A percentile compares a stretch with the other conserved stretches of the same genome.
phyloP scores from a whole-genome alignment of 73 alveolate genomes.

The Paraurostyla sp. region DNA sequence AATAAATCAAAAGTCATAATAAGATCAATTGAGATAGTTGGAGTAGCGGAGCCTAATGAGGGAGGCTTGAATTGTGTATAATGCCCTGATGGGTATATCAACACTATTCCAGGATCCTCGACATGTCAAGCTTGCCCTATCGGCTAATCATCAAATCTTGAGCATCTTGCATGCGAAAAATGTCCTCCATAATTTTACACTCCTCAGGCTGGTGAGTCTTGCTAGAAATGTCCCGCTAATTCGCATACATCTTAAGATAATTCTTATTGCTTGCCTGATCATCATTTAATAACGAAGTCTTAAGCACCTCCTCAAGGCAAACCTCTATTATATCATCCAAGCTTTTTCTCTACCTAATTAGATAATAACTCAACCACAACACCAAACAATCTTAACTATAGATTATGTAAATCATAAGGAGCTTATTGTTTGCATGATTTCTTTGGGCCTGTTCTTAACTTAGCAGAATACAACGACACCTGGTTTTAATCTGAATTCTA shows the following conservation, averaged over 20 bases:
- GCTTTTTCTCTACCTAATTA: neutral
- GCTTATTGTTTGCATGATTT: constrained; percentile 14
- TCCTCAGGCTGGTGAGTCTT: constrained; percentile 17
- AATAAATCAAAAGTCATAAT: neutral
- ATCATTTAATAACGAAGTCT: neutral
- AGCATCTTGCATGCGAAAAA: too few species aligned
- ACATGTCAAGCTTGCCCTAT: too few species aligned
- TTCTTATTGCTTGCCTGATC: neutral
- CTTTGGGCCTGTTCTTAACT: constrained; percentile 44
- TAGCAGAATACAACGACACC: neutral
- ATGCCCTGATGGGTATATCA: constrained; percentile 55
- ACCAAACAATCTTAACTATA: neutral
- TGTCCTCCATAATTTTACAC: too few species aligned
- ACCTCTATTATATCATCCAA: neutral
- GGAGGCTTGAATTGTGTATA: neutral
- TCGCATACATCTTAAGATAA: constrained; percentile 4
- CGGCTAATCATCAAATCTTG: too few species aligned
- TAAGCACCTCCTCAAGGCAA: neutral
- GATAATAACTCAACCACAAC: neutral
- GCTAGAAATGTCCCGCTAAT: constrained; percentile 51
- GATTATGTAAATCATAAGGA: constrained; percentile 7
- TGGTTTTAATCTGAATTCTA: neutral
- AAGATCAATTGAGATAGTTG: constrained; percentile 20
- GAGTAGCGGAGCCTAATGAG: neutral
- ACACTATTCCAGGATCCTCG: too few species aligned